Evolutionary conservation across 2,329 filamentous ascomycete genomes (phyloP).

Genomic region (Penicillium corylophilum): DNA sequence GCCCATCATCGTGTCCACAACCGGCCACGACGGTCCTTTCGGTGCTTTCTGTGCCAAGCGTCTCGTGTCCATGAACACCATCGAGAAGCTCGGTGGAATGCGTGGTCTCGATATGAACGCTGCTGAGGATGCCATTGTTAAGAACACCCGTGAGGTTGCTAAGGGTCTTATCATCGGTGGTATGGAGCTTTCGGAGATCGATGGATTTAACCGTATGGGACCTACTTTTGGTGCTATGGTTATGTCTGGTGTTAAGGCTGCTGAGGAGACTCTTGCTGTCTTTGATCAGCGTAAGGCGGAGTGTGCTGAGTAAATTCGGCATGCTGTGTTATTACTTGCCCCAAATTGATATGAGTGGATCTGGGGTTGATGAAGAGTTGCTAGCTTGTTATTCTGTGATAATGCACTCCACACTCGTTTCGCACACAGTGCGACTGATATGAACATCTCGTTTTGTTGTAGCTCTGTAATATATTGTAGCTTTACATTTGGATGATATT

Average conservation of each 20-base stretch:
- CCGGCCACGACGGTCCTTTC: constrained; percentile 87
- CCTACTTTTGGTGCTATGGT: constrained; percentile 90
- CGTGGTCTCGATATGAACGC: constrained; percentile 88
- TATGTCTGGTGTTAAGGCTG: constrained; percentile 83
- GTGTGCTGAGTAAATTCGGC: constrained; percentile 58
- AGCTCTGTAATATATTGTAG: neutral
- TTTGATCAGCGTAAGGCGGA: constrained; percentile 76
- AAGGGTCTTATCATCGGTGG: constrained; percentile 89
- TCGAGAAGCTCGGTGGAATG: constrained; percentile 87
- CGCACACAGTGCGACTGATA: constrained; percentile 3
- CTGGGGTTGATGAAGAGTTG: constrained; percentile 5
- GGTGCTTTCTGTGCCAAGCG: constrained; percentile 90
- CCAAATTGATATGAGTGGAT: neutral
- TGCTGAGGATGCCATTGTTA: constrained; percentile 91
- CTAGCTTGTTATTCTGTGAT: constrained; percentile 9
- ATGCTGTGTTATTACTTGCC: neutral
- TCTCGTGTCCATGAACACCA: constrained; percentile 80
- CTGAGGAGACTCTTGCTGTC: constrained; percentile 77
- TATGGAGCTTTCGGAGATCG: constrained; percentile 89
- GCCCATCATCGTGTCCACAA: constrained; percentile 82
- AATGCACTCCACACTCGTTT: constrained; percentile 24
- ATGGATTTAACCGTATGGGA: constrained; percentile 88
- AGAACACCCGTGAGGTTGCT: constrained; percentile 82
- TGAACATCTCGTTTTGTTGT: neutral
- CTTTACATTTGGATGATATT: no score